Evolutionary conservation across 805 yeast genomes (phyloP), one percentile per base, ranked within the genome.

Genomic region (Clavispora vitiphila): DNA sequence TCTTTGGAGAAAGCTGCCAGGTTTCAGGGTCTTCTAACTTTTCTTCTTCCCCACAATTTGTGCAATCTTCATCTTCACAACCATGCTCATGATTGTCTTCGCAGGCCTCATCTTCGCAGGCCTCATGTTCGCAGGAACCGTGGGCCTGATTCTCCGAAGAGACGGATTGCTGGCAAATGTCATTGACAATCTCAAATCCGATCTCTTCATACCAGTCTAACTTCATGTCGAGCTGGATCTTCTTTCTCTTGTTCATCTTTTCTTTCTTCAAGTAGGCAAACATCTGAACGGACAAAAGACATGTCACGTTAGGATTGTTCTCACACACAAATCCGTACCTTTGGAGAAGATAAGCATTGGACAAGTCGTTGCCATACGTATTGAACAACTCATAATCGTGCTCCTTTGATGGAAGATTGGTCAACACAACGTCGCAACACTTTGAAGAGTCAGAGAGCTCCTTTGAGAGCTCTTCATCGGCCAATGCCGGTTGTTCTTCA

Each of bases 241-340:
- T 65, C 22, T 58, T 57, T 29, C 63, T 53, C 12, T 49, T 34
- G 12, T 42, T 46, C 5, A 46, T 34, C 38, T 55, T 57, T 22
- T 49, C 45, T 21, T 46, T 36, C 38, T 64, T 65, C 29, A 68
- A 38, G 30, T 66, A 54, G 34, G 53, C 56, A 35, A 68, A 51
- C 41, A 76, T 58, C 48, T 79, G 82, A 1, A 69, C 64, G 1
- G 82, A 79, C n/a, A 86, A 56, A 40, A 78, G 69, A 10, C 84
- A 74, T 2, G 72, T 56, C 49, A 84, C 88, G 52, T 76, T 71
- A 25, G 57, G 54, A 40, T 68, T 66, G 5, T 41, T 43, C 1
- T 67, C 64, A 48, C 80, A 78, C 8, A 81, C 76, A 57, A 90
- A 89, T 1, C 96, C 96, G 57, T 89, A 90, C 42, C 86, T 73